Evolutionary conservation across 1,284 basidiomycete species (phyloP).

Genomic region (Ganoderma lingzhi): DNA sequence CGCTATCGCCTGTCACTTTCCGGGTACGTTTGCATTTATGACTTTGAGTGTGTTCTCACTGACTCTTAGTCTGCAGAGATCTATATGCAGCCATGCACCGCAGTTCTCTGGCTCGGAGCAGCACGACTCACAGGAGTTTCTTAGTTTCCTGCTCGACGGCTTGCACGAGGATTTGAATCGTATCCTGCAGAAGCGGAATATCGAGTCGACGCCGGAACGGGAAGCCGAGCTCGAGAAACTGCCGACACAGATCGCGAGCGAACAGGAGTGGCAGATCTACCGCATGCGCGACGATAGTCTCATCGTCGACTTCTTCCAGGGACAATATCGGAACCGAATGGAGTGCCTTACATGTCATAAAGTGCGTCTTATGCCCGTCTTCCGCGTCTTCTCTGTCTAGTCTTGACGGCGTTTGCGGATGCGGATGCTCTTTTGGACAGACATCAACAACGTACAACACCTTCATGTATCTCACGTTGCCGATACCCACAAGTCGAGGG

Average conservation of each 20-base stretch:
- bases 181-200: constrained; percentile 79
- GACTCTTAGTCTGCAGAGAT: constrained; percentile 57
- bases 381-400: neutral
- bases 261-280: constrained; percentile 94
- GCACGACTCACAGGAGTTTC: constrained; percentile 98
- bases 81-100: constrained; percentile 85
- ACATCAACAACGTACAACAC: constrained; percentile 98
- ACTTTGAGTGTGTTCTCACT: neutral
- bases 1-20: constrained; percentile 87
- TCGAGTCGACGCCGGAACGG: constrained; percentile 81
- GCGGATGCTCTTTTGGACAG: constrained; percentile 50
- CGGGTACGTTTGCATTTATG: constrained; percentile 61
- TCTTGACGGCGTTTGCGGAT: neutral
- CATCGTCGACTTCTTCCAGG: constrained; percentile 98
- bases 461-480: constrained; percentile 96
- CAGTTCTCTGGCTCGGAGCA: constrained; percentile 94
- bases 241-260: constrained; percentile 90
- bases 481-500: constrained; percentile 77
- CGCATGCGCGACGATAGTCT: constrained; percentile 92
- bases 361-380: constrained; percentile 54
- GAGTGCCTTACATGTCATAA: constrained; percentile 92
- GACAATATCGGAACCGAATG: constrained; percentile 92
- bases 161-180: constrained; percentile 97
- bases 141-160: constrained; percentile 94
- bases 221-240: constrained; percentile 90